Evolutionary conservation across 108 stramenopile genomes (phyloP), one percentile per base, ranked within the genome.

Genomic region (Skeletonema menzelii): DNA sequence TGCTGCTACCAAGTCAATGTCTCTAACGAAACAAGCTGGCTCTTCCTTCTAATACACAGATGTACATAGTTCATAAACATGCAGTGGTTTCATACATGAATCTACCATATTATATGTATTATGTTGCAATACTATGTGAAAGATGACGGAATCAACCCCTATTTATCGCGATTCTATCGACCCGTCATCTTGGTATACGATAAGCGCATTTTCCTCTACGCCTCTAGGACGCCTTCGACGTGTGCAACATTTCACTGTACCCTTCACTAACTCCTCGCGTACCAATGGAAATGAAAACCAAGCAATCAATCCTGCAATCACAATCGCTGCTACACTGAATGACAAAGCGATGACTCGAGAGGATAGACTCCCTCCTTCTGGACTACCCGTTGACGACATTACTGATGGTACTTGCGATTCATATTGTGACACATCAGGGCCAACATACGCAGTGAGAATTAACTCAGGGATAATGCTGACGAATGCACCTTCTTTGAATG

Each of bases 391-490:
- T 2, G 24, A 2, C 5, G 22, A 27, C 30, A 34, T 31, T 38
- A 12, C 10, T 37, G 38, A 14, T 55, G 17, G 15, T 27, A 5
- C 30, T 12, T 46, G 40, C 40, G 44, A 22, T 35, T 22, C 13
- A 28, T 40, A 32, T 4, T 56, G 47, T 11, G 69, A 62, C 10
- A 63, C 62, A 40, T 80, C 79, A 19, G 80, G 80, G 24, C 80
- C 80, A 1, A 82, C 63, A 58, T 72, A 82, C 27, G 68, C 58
- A 3, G 74, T 53, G n/a, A 67, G 20, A 5, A 70, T 44, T 1
- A 82, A 22, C 5, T 82, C 73, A 10, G 80, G 67, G 28, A 75
- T 70, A 22, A 67, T 67, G 20, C 70, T 74, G 7, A 40, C 27
- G 49, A 82, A 75, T 8, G 59, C 67, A 5, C 63, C 66, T 27